These are phyloP conservation scores for Lasiosphaeria ovina DNA, from an alignment of 495 filamentous ascomycete genomes.

Conservation along the genomic window DNA sequence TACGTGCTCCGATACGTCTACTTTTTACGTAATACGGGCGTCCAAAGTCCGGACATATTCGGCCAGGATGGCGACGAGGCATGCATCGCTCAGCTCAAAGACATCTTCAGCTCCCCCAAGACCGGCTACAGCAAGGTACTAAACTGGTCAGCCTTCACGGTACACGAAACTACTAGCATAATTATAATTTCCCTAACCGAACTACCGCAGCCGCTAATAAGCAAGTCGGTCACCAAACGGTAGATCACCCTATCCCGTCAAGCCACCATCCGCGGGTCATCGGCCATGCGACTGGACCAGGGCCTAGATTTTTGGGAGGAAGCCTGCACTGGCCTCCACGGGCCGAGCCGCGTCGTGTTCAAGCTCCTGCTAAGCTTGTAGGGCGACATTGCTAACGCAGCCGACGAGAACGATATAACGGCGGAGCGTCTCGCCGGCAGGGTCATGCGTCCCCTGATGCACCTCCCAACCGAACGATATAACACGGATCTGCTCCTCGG, in stretches of 20 bases:
- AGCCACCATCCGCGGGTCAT: constrained; percentile 30
- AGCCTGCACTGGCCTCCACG: constrained; percentile 39
- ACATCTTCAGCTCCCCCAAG: constrained; percentile 31
- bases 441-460: constrained; percentile 43
- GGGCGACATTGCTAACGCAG: constrained; percentile 38
- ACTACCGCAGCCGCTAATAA: constrained; percentile 37
- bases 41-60: constrained; percentile 38
- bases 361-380: constrained; percentile 46
- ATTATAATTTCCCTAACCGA: constrained; percentile 39
- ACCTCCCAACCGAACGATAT: constrained; percentile 28
- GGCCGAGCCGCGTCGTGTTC: constrained; percentile 36
- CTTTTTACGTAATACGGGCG: constrained; percentile 37
- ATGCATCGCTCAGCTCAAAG: constrained; percentile 33
- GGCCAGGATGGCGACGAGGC: constrained; percentile 33
- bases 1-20: constrained; percentile 44
- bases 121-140: constrained; percentile 39
- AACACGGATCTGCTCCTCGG: constrained; percentile 41
- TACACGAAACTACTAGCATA: constrained; percentile 41
- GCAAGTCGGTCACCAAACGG: constrained; percentile 37
- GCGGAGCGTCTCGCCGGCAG: constrained; percentile 42
- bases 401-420: constrained; percentile 44
- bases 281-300: constrained; percentile 37
- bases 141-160: constrained; percentile 36
- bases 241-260: constrained; percentile 42
- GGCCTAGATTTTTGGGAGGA: constrained; percentile 52